Evolutionary conservation across 1,139 yeast species (phyloP), one percentile per base, ranked within the genome.

Genomic region (Geotrichum klebahnii): DNA sequence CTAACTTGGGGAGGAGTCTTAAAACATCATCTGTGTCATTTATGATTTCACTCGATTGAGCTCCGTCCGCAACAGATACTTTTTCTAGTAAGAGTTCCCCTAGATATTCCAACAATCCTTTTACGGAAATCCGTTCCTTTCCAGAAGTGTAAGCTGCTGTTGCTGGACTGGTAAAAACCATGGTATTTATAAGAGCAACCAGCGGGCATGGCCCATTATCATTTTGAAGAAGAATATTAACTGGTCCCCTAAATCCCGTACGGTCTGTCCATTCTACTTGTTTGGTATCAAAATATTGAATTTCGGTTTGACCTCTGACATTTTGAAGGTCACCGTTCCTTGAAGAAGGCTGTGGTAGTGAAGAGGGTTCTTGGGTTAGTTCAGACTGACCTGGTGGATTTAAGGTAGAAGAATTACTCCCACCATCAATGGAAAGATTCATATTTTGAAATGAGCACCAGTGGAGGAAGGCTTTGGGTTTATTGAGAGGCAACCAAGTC

Each of bases 201-300:
- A 90, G 67, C 1, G 96, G 95, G 62, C 96, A 89, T 0, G 96
- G 96, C 0, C 96, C 97, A 60, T 89, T 87, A 43, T 68, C 74
- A 56, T 86, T 86, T 66, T 90, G 97, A 17, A 87, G 68, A n/a
- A 90, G 68, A 33, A 89, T 79, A n/a, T 64, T 58, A 37, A 47
- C 49, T n/a, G 36, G n/a, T 9, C 14, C 26, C 3, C 9, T 14
- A 29, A 17, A 10, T 14, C 35, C 44, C 1, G 35, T 31, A 16
- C 16, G 36, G n/a, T 22, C 36, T 24, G 9, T 28, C 51, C 51
- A 48, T 10, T 12, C 17, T 3, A 50, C 46, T 42, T 45, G 41
- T 19, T 46, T 42, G 6, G 51, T 48, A n/a, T 43, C 31, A 33
- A 48, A 48, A 39, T 48, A 48, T 29, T 48, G 33, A 14, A 22